Evolutionary conservation across 2,329 filamentous ascomycete genomes (phyloP).

Genomic region (Pseudogymnoascus sp.): DNA sequence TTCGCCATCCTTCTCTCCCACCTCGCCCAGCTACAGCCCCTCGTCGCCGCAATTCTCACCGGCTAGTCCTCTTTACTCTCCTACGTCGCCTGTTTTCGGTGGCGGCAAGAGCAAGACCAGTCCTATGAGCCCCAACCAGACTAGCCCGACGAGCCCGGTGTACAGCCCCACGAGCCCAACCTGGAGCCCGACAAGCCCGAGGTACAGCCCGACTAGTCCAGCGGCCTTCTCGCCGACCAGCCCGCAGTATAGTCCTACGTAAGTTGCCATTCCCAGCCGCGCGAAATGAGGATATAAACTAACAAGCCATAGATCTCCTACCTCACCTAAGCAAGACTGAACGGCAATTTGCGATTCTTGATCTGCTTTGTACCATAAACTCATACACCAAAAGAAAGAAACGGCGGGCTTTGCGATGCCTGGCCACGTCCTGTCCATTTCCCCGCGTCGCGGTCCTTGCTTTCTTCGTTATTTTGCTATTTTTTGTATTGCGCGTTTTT

Average conservation of each 20-base stretch:
- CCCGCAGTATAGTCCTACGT: slow-evolving; percentile 62
- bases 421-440: background rate
- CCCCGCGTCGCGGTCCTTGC: background rate
- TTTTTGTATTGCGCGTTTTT: background rate
- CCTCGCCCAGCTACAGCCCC: slow-evolving; percentile 32
- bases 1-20: slow-evolving; percentile 39
- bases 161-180: slow-evolving; percentile 16
- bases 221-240: slow-evolving; percentile 48
- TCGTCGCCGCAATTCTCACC: slow-evolving; percentile 24
- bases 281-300: background rate
- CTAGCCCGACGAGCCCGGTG: slow-evolving; percentile 23
- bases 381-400: slow-evolving; percentile 6
- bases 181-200: slow-evolving; percentile 25
- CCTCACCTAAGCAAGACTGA: slow-evolving; percentile 34
- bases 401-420: background rate
- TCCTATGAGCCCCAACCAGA: slow-evolving; percentile 9
- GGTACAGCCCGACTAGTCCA: slow-evolving; percentile 28
- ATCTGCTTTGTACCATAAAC: slow-evolving; percentile 11
- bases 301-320: slow-evolving; percentile 29
- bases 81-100: slow-evolving; percentile 22
- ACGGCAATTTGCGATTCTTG: background rate
- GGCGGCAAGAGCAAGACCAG: slow-evolving; percentile 11
- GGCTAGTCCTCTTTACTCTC: slow-evolving; percentile 23
- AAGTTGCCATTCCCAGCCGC: background rate
- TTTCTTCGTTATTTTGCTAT: background rate